Percentiles rank a stretch among this genome's conserved stretches.
Conservation (phyloP, 495 filamentous ascomycete species). For the Trichoderma asperelloides region DNA sequence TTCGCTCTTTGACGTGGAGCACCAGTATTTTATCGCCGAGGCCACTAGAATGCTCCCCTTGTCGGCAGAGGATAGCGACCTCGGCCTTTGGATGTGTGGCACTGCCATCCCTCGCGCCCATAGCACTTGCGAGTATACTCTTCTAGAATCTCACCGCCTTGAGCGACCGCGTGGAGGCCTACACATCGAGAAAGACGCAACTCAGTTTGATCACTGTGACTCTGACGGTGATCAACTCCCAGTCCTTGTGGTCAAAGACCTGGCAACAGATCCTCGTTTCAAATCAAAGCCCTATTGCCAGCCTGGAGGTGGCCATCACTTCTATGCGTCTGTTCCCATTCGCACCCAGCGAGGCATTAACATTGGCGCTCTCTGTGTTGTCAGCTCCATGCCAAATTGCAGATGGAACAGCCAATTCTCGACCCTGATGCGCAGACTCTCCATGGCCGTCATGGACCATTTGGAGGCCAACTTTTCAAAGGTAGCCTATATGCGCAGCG, state of each 20-base stretch:
- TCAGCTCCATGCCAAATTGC: constrained; percentile 47
- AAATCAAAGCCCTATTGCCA: constrained; percentile 17
- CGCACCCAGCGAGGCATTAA: constrained; percentile 58
- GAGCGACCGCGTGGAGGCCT: background rate
- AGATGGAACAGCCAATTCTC: constrained; percentile 29
- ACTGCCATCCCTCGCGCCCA: constrained; percentile 32
- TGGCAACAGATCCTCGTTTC: constrained; percentile 41
- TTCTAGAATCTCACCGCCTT: constrained; percentile 13
- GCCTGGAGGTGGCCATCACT: constrained; percentile 39
- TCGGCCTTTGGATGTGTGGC: constrained; percentile 32
- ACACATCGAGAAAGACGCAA: constrained; percentile 14
- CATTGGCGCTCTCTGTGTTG: constrained; percentile 61
- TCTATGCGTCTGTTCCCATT: constrained; percentile 60
- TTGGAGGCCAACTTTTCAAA: constrained; percentile 49
- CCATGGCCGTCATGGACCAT: constrained; percentile 52
- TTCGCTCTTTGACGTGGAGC: constrained; percentile 50
- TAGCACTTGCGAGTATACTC: constrained; percentile 41
- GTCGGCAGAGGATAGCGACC: constrained; percentile 20
- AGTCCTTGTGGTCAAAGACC: constrained; percentile 40
- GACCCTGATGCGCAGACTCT: constrained; percentile 38
- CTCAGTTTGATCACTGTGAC: constrained; percentile 10
- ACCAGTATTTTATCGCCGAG: constrained; percentile 56
- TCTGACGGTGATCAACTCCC: constrained; percentile 21
- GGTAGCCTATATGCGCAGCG: constrained; percentile 47
- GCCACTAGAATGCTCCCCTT: constrained; percentile 47